Conservation (phyloP, 495 filamentous ascomycete genomes). For the Trichocladium uniseriatum region DNA sequence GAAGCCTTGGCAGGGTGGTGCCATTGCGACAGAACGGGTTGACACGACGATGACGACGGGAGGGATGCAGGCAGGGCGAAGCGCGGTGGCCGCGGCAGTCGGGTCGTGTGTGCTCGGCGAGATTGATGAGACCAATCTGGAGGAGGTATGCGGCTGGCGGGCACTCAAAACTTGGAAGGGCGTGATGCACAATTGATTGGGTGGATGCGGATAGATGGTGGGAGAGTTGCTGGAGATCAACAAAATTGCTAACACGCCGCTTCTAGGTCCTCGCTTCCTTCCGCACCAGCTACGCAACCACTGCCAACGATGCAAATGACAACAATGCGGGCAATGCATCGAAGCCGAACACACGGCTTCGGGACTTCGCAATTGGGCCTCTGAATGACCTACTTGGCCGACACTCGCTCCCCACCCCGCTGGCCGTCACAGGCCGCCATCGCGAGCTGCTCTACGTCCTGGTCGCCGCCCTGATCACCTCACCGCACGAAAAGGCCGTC, state of each 20-base stretch:
- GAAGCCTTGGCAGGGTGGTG: conserved; percentile 50
- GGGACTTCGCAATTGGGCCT: conserved; percentile 30
- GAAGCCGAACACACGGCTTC: conserved; percentile 6
- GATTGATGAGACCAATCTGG: conserved; percentile 31
- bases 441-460: conserved; percentile 62
- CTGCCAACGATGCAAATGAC: background rate
- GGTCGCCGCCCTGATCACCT: conserved; percentile 48
- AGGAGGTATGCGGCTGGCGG: conserved; percentile 31
- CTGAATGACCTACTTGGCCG: conserved; percentile 34
- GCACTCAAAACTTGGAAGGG: background rate
- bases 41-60: background rate
- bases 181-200: background rate
- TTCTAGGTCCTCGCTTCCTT: conserved; percentile 38
- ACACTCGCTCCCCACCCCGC: conserved; percentile 29
- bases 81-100: conserved; percentile 30
- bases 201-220: background rate
- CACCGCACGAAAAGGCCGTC: conserved; percentile 45
- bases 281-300: conserved; percentile 30
- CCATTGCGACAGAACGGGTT: conserved; percentile 35
- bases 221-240: conserved; percentile 1
- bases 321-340: background rate
- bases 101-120: conserved; percentile 53
- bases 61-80: conserved; percentile 14
- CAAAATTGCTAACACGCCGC: background rate
- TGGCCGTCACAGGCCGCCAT: conserved; percentile 43